phyloP scores from a whole-genome alignment of 2,329 filamentous ascomycete genomes.

The Fragosphaeria purpurea region DNA sequence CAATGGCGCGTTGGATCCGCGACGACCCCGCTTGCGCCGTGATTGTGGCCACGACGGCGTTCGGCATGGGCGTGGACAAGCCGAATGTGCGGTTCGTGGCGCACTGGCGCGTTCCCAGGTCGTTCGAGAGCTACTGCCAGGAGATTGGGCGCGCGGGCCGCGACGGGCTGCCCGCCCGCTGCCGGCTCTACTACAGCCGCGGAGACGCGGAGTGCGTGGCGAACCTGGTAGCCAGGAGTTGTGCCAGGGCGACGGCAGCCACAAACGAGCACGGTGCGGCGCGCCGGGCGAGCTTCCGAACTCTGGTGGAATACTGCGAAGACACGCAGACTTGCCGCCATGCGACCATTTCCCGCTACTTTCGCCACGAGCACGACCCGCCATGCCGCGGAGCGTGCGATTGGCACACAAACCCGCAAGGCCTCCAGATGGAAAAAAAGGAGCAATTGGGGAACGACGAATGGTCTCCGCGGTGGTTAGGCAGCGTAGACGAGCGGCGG shows the following conservation, averaged over 20 bases:
- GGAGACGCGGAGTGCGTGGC: constrained; percentile 73
- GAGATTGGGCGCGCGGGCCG: constrained; percentile 86
- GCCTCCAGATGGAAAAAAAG: constrained; percentile 46
- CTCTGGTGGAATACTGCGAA: constrained; percentile 75
- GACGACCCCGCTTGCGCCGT: constrained; percentile 74
- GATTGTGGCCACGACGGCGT: constrained; percentile 90
- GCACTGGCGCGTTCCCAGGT: constrained; percentile 89
- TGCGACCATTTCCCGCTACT: constrained; percentile 63
- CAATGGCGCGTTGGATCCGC: constrained; percentile 60
- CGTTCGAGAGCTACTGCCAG: constrained; percentile 93
- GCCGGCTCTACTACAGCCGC: constrained; percentile 82
- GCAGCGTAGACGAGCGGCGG: neutral
- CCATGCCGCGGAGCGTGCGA: constrained; percentile 68
- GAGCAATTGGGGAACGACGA: constrained; percentile 49
- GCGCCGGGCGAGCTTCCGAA: constrained; percentile 52
- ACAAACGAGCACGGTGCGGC: constrained; percentile 23
- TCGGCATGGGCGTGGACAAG: constrained; percentile 98
- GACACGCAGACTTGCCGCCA: constrained; percentile 65
- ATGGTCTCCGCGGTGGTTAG: constrained; percentile 26
- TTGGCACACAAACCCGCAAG: constrained; percentile 59
- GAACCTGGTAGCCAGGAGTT: constrained; percentile 31
- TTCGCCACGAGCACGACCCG: constrained; percentile 52
- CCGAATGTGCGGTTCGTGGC: constrained; percentile 89
- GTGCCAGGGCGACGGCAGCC: constrained; percentile 33
- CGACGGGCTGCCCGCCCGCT: constrained; percentile 77